Base-by-base conservation (phyloP, 139 green algal species). In the Chlorella sp. region DNA sequence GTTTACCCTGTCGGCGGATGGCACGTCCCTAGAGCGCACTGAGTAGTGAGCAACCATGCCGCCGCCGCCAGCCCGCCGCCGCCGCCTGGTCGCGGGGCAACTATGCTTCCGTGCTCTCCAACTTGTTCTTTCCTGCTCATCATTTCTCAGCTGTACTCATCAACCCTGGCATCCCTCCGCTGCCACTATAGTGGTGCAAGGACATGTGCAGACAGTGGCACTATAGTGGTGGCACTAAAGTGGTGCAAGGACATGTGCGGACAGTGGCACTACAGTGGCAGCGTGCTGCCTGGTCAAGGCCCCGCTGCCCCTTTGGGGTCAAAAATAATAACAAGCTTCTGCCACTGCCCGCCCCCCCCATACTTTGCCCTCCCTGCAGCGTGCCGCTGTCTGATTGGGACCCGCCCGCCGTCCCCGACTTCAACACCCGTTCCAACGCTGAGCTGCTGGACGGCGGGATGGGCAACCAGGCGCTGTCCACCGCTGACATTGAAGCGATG, bases 1-100 rank as follows among this genome's bases (percentile, higher is more conserved):
- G 34, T 96, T 96, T 40, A 71, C 87, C 60, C 66, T 96, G 73
- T 1, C 75, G 0, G 80, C 81, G 0, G 91, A 94, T 60, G 91
- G 92, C 9, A 71, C 79, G n/a, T 68, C 42, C 12, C 77, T 94
- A 24, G 40, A 88, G 77, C 60, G 61, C 42, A 69, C 53, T 9
- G 37, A 68, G n/a, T 64, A 76, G 82, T 93, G 79, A 84, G 87
- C 30, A 11, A 30, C 22, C 26, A 3, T 39, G 64, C 37, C 64
- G 39, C 28, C 11, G 22, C 34, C 36, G 34, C 34, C 24, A 3
- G 26, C 28, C 0, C 3, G 64, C 66, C 32, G 53, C 73, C 11
- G 24, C 86, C 71, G 48, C 30, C 28, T n/a, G 28, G 3, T 4
- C 83, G 12, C 36, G 75, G 61, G 36, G 1, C 18, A 15, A 5